Base-by-base conservation (phyloP, 2,329 filamentous ascomycete species). In the Penicillium carneum region DNA sequence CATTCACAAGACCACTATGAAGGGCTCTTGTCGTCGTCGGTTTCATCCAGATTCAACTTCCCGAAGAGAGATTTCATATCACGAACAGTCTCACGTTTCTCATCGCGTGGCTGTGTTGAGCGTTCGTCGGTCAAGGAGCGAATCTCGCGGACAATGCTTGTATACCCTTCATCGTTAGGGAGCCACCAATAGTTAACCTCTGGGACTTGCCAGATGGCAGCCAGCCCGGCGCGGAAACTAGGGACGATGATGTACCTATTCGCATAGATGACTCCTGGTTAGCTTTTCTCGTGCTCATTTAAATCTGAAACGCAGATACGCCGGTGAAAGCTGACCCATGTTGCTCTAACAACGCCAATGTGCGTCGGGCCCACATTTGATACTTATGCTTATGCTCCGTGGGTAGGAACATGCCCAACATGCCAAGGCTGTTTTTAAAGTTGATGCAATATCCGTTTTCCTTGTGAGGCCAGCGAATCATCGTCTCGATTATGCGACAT, bases 171-270 rank as follows among this genome's bases (percentile, higher is more conserved):
- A 64, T 92, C 87, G 74, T 95, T 86, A 2, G 93, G 91, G 2
- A 97, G 84, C 95, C 95, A 99, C 92, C 93, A 97, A 59, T 89
- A 84, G 46, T 86, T 86, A 55, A 93, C 87, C 20, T 88, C 87
- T 14, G 87, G 84, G 45, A 91, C 86, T 62, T 85, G 82, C 83
- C 95, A 97, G 26, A 92, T 76, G 48, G 90, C 85, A 34, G 90
- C 87, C 84, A 98, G 90, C 66, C 89, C 88, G 34, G 80, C 83
- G 60, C 94, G 89, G 69, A 94, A 88, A 12, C 86, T 86, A 33
- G 87, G 82, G 1, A 93, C 90, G 68, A 92, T 93, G 26, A 97
- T 90, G 74, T 96, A 97, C 41, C 94, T 97, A 64, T 59, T 55
- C 46, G n/a, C 33, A 16, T 53, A 34, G 26, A 46, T 26, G 5